Percentiles rank a stretch among this genome's conserved stretches.
Conservation (phyloP, 192 early-diverging fungal genomes). For the Geranomyces michiganensis region DNA sequence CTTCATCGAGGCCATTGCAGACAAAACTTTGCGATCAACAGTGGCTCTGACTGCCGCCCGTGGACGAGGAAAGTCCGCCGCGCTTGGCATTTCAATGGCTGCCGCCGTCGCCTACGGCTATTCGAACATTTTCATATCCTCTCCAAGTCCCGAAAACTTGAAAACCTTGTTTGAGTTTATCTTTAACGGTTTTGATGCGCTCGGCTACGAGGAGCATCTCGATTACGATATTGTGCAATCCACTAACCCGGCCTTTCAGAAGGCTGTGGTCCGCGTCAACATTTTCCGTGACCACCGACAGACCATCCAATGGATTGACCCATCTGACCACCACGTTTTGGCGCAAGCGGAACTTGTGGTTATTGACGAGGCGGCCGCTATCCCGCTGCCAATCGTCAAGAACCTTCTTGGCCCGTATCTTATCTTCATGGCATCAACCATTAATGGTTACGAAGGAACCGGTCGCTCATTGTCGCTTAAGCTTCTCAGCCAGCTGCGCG, state of each 20-base stretch:
- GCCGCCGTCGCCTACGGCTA: slow-evolving; percentile 98
- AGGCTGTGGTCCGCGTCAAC: slow-evolving; percentile 94
- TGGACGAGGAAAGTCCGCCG: slow-evolving; percentile 97
- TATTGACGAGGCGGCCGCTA: slow-evolving; percentile 98
- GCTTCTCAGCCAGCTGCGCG: slow-evolving; percentile 91
- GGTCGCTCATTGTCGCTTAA: slow-evolving; percentile 96
- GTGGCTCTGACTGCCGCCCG: slow-evolving; percentile 93
- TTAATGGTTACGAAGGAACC: slow-evolving; percentile 99
- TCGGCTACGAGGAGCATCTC: slow-evolving; percentile 97
- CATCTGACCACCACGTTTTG: slow-evolving; percentile 88
- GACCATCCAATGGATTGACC: slow-evolving; percentile 98
- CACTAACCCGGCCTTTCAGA: slow-evolving; percentile 93
- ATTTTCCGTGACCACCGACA: slow-evolving; percentile 95
- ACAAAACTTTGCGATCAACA: slow-evolving; percentile 89
- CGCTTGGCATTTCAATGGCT: slow-evolving; percentile 91
- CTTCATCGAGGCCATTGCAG: slow-evolving; percentile 94
- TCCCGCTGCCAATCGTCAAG: slow-evolving; percentile 91
- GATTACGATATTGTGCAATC: slow-evolving; percentile 99
- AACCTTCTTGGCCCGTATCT: slow-evolving; percentile 92
- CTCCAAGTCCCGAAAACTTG: slow-evolving; percentile 95
- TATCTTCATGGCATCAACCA: slow-evolving; percentile 98
- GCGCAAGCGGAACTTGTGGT: slow-evolving; percentile 97
- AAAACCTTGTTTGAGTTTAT: slow-evolving; percentile 98
- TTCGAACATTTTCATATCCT: slow-evolving; percentile 98
- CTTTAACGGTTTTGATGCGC: slow-evolving; percentile 96